A percentile compares a stretch with the other conserved stretches of the same genome.
These are phyloP conservation scores for Ulvella scutata DNA, from an alignment of 139 green algal species.

Conservation along the genomic window DNA sequence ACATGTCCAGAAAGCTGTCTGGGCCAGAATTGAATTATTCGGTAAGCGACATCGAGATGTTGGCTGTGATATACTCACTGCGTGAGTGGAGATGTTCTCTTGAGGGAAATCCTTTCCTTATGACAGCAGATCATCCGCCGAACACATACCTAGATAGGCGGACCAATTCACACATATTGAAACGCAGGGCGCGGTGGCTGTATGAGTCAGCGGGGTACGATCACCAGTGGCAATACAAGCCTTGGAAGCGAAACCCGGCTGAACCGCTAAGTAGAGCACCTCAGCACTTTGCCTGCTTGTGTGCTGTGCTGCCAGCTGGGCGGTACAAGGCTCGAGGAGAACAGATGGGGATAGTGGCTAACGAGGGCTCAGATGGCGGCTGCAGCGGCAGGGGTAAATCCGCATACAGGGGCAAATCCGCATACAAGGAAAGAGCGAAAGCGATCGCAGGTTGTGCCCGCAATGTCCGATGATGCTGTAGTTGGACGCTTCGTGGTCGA, in stretches of 20 bases:
- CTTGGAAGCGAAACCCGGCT: constrained; percentile 24
- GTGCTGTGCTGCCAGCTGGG: neutral
- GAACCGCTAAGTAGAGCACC: constrained; percentile 15
- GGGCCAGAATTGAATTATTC: constrained; percentile 25
- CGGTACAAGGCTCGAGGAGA: neutral
- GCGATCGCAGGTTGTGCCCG: too few relatives aligned
- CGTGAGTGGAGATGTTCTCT: constrained; percentile 26
- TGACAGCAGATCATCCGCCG: constrained; percentile 24
- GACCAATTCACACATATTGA: neutral
- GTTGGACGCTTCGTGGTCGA: neutral
- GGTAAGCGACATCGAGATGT: constrained; percentile 23
- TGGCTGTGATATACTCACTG: constrained; percentile 17
- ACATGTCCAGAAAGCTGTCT: constrained; percentile 10
- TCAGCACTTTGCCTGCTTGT: neutral
- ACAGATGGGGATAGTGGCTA: neutral
- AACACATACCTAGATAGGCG: constrained; percentile 10
- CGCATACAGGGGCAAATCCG: neutral
- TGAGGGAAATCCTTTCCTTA: neutral
- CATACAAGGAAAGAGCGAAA: neutral
- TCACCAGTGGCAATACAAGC: constrained; percentile 15
- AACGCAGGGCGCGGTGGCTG: constrained; percentile 11
- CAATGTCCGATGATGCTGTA: neutral
- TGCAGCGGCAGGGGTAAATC: neutral
- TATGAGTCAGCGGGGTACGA: constrained; percentile 9
- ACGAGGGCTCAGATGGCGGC: neutral